Percentiles rank a stretch among this genome's conserved stretches.
These are phyloP conservation scores for Fallopia convolvulus DNA, from an alignment of 148 eudicot species.

Conservation along the genomic window DNA sequence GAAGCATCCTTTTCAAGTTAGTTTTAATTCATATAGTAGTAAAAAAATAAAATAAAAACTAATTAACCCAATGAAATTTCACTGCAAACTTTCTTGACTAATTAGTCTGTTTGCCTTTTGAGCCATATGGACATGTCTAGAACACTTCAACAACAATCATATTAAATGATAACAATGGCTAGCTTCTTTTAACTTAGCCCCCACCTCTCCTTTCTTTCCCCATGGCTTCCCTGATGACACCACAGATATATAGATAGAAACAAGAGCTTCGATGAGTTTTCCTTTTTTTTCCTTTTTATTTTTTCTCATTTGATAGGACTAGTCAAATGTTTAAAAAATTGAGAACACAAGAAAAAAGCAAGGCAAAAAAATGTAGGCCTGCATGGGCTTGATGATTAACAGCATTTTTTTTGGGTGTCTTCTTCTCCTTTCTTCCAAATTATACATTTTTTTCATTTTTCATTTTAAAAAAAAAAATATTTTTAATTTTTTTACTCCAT, in stretches of 20 bases:
- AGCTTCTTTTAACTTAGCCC: slow-evolving; percentile 11
- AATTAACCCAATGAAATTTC: not conserved
- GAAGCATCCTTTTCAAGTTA: slow-evolving; percentile 6
- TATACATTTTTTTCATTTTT: not conserved
- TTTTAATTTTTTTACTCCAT: too few relatives aligned
- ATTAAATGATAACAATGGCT: slow-evolving; percentile 3
- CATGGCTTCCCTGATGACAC: slow-evolving; percentile 6
- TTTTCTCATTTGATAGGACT: not conserved
- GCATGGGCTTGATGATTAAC: not conserved
- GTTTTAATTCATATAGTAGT: not conserved
- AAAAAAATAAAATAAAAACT: not conserved
- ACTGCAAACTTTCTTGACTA: not conserved
- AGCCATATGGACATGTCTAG: slow-evolving; percentile 15
- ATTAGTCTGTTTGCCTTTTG: slow-evolving; percentile 1
- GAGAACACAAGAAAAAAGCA: not conserved
- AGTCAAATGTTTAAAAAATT: not conserved
- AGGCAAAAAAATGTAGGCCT: not conserved
- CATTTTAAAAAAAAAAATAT: too few relatives aligned
- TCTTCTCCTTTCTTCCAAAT: not conserved
- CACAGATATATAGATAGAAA: not conserved
- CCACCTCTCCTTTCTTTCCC: slow-evolving; percentile 14
- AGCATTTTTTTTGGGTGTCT: not conserved
- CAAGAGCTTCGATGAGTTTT: not conserved
- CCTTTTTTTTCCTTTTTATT: not conserved
- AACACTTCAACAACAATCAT: not conserved